Base-by-base conservation (phyloP, 139 green algal genomes). In the Picochlorum costavermella region DNA sequence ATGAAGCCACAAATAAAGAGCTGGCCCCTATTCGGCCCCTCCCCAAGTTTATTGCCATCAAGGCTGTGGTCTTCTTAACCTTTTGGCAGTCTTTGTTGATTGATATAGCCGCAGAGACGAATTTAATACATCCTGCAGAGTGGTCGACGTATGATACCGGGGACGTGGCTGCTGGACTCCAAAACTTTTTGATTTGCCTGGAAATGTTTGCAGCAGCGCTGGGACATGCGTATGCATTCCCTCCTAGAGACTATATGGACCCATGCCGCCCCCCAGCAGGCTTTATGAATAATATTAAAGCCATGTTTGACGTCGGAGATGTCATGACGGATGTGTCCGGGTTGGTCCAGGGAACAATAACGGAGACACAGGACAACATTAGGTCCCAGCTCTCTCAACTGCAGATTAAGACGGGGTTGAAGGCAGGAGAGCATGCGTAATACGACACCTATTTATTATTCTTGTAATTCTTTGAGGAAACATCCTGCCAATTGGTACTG, bases 401-500 rank as follows among this genome's bases (percentile, higher is more conserved):
- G 9, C 33, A 40, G 11, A 40, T 40, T 40, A 40, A 40, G 33
- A 40, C 33, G 2, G 33, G 33, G 0, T 40, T 40, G 33, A 53
- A 28, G n/a, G 17, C 46, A 53, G 46, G 46, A 2, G 2, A 28
- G 46, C 17, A 53, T 26, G 46, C n/a, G n/a, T 53, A 53, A 6
- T 53, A 10, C 46, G 9, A 28, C 6, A 8, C 17, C 9, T 59
- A 30, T 30, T 26, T 45, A 23, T 60, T 25, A 16, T 44, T 44
- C 16, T 44, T 46, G 20, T 17, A 58, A 46, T 14, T 12, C 30
- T 25, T 33, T 0, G 23, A 29, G 10, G 12, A 20, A 12, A 99
- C 84, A 11, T 99, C 94, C 33, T 78, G 81, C 94, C 94, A 99
- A 78, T 97, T 97, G 48, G 94, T 99, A 64, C 81, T 93, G 45